Evolutionary conservation across 352 stramenopile genomes (phyloP).

Genomic region (Phytopythium cucurbitacearum): DNA sequence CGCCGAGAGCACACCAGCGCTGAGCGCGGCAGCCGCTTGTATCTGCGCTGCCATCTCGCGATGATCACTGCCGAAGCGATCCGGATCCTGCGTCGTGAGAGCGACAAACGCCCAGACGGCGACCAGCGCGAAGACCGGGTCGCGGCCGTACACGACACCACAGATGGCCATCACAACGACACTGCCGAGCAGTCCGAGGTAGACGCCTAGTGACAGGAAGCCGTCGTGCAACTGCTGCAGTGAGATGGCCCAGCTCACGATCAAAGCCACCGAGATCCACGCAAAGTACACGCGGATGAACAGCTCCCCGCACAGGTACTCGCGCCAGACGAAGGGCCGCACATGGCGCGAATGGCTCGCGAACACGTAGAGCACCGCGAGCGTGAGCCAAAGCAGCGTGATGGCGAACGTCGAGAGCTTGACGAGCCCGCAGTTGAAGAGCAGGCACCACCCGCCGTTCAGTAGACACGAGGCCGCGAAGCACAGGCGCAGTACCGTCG

Average conservation of each 20-base stretch:
- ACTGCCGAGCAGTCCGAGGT: constrained; percentile 39
- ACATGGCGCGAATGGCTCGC: constrained; percentile 40
- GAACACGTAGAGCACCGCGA: constrained; percentile 66
- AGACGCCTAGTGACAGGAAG: constrained; percentile 32
- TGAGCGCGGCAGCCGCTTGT: constrained; percentile 37
- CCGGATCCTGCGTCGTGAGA: constrained; percentile 37
- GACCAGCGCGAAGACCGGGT: constrained; percentile 53
- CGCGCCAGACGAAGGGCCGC: constrained; percentile 41
- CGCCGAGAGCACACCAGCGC: constrained; percentile 18
- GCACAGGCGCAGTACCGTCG: constrained; percentile 38
- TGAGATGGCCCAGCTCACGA: constrained; percentile 55
- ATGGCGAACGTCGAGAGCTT: constrained; percentile 37
- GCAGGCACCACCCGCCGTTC: constrained; percentile 51
- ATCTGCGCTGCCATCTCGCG: constrained; percentile 30
- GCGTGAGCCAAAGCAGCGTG: constrained; percentile 50
- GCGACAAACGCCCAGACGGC: constrained; percentile 43
- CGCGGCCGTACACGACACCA: constrained; percentile 41
- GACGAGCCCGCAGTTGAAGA: constrained; percentile 37
- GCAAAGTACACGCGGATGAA: constrained; percentile 61
- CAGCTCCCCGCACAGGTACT: constrained; percentile 60
- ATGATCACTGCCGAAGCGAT: constrained; percentile 12
- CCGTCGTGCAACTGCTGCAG: constrained; percentile 32
- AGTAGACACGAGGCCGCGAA: constrained; percentile 49
- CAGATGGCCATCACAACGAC: constrained; percentile 36
- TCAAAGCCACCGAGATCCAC: constrained; percentile 47